phyloP scores from a whole-genome alignment of 768 basidiomycete species.

The Tylopilus subfusipes region DNA sequence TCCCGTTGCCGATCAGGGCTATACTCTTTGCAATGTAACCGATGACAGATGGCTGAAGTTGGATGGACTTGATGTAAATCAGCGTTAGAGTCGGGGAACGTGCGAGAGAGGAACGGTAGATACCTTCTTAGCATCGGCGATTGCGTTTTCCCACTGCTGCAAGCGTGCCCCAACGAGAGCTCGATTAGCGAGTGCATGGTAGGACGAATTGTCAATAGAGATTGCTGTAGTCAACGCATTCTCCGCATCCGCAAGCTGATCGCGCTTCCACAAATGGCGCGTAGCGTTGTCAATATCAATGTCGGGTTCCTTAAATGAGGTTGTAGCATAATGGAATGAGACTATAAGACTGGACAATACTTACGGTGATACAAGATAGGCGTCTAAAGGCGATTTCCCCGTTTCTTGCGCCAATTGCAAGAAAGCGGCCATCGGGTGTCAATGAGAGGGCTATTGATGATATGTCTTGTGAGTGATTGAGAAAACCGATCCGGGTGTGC shows the following conservation, averaged over 20 bases:
- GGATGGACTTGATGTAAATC: not conserved
- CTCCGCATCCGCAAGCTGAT: not conserved
- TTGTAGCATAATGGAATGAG: not conserved
- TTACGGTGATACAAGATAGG: not conserved
- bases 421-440: not conserved
- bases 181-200: not conserved
- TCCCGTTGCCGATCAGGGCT: not conserved
- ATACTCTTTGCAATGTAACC: not conserved
- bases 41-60: not conserved
- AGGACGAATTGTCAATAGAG: not conserved
- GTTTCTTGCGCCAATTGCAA: not conserved
- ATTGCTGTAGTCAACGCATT: not conserved
- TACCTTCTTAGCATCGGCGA: constrained; percentile 2
- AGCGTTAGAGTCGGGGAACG: not conserved
- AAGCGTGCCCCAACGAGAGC: not conserved
- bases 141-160: not conserved
- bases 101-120: not conserved
- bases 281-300: not conserved
- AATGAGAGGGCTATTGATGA: constrained; percentile 1
- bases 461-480: not conserved
- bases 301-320: not conserved
- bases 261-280: not conserved
- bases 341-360: not conserved
- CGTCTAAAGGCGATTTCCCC: not conserved
- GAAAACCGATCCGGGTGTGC: not conserved